phyloP scores from a whole-genome alignment of 2,329 filamentous ascomycete genomes.

The Aureobasidium uvarum region DNA sequence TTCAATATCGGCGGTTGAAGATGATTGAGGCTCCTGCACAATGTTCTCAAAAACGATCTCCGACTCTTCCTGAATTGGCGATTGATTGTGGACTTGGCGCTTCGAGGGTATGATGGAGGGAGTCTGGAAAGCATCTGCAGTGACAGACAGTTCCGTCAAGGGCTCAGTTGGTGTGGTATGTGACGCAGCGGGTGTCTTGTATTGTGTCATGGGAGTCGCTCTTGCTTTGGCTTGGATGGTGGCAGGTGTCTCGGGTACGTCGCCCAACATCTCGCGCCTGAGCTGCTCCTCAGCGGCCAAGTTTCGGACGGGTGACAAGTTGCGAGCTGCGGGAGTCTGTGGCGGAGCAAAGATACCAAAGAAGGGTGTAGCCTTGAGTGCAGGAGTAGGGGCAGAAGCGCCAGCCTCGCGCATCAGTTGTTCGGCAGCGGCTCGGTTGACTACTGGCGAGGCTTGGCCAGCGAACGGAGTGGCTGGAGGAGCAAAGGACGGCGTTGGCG shows the following conservation, averaged over 20 bases:
- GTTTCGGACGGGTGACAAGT: slow-evolving; percentile 14
- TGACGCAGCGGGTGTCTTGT: slow-evolving; percentile 8
- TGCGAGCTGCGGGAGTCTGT: neutral
- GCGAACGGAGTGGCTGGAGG: slow-evolving; percentile 19
- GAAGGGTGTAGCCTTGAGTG: slow-evolving; percentile 12
- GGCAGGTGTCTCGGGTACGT: slow-evolving; percentile 20
- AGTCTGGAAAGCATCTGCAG: slow-evolving; percentile 3
- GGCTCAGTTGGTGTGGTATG: slow-evolving; percentile 2
- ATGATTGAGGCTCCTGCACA: neutral
- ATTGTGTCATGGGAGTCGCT: slow-evolving; percentile 13
- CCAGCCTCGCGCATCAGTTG: slow-evolving; percentile 22
- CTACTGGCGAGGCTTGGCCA: slow-evolving; percentile 2
- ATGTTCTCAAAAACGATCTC: slow-evolving; percentile 1
- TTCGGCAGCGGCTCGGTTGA: slow-evolving; percentile 18
- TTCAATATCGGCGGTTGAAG: neutral
- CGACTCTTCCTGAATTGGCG: slow-evolving; percentile 20
- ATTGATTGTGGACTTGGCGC: neutral
- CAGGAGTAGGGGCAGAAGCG: neutral
- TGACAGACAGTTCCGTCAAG: neutral
- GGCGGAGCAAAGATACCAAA: slow-evolving; percentile 23
- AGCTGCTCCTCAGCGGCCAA: slow-evolving; percentile 16
- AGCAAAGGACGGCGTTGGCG: neutral
- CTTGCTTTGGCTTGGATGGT: neutral
- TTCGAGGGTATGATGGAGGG: slow-evolving; percentile 1
- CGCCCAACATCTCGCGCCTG: slow-evolving; percentile 7